phyloP scores from a whole-genome alignment of 257 asterid species.

The Apocynum venetum region DNA sequence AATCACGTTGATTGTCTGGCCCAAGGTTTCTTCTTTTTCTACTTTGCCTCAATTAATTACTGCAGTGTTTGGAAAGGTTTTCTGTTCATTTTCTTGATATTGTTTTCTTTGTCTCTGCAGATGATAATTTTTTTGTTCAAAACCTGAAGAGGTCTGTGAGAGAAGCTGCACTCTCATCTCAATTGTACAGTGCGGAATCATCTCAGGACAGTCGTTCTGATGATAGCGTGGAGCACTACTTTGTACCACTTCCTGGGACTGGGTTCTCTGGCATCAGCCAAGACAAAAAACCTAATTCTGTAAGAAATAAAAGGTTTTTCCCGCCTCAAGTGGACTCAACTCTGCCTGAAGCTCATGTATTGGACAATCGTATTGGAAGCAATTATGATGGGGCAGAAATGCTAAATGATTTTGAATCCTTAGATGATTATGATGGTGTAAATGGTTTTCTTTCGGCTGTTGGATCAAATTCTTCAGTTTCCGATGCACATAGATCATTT shows the following conservation, averaged over 20 bases:
- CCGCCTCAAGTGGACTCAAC: constrained; percentile 62
- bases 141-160: constrained; percentile 89
- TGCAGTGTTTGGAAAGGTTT: neutral
- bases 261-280: constrained; percentile 57
- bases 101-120: constrained; percentile 42
- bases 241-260: constrained; percentile 70
- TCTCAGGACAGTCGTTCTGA: constrained; percentile 81
- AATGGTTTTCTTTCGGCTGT: constrained; percentile 69
- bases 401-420: constrained; percentile 65
- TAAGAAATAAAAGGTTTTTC: constrained; percentile 48
- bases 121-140: constrained; percentile 61
- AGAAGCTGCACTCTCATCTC: constrained; percentile 84
- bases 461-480: constrained; percentile 71
- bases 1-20: constrained; percentile 39
- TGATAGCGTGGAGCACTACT: constrained; percentile 87
- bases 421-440: constrained; percentile 65
- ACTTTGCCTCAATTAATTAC: neutral
- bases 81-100: constrained; percentile 4
- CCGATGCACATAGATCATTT: constrained; percentile 72
- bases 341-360: constrained; percentile 40
- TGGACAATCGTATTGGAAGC: constrained; percentile 45
- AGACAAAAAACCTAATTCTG: constrained; percentile 48
- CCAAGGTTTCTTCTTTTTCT: constrained; percentile 49
- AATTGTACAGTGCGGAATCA: constrained; percentile 51
- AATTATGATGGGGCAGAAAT: constrained; percentile 57